Base-by-base conservation (phyloP, 495 filamentous ascomycete genomes). In the Aspergillus affinis region DNA sequence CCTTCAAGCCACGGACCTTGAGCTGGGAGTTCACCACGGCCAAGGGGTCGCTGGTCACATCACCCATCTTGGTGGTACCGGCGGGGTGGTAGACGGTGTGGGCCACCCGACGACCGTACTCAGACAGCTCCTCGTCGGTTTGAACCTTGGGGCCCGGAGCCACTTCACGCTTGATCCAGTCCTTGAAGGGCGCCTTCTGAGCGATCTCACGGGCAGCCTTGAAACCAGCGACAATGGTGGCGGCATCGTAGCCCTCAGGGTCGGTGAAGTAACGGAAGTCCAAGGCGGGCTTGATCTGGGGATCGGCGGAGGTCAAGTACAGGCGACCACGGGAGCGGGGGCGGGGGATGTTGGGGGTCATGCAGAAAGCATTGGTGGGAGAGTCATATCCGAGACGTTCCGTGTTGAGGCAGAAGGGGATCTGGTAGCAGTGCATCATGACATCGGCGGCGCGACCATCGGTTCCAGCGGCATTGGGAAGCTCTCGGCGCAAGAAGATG, bases 361-460 rank as follows among this genome's bases (percentile, higher is more conserved):
- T 92, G 82, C 90, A 93, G 75, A 94, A 94, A 55, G 90, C 90
- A 67, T 92, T 84, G 30, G 86, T 76, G 29, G 88, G 88, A 18
- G 76, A 78, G 65, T 89, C 82, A 65, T 93, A 92, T 48, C 90
- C 90, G 7, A 93, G 77, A n/a, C 90, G 81, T 6, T 75, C 70
- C 52, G 84, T 88, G 77, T 89, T 89, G 58, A 88, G 80, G 46
- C 84, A 87, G 73, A 92, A 92, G 32, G 89, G 90, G 57, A 92
- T 92, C 72, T 94, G 90, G 73, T 93, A 93, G 80, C 90, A 93
- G 75, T 94, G 90, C 89, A 92, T 91, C 90, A 93, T 93, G 57
- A 94, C 72, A 66, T 94, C 90, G 57, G 87, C 86, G 44, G 86
- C 84, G 48, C 86, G 82, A 61, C 86, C 86, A 62, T 91, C 89